Evolutionary conservation across 164 flowering plant species (phyloP).

Genomic region (Echeveria elegans): DNA sequence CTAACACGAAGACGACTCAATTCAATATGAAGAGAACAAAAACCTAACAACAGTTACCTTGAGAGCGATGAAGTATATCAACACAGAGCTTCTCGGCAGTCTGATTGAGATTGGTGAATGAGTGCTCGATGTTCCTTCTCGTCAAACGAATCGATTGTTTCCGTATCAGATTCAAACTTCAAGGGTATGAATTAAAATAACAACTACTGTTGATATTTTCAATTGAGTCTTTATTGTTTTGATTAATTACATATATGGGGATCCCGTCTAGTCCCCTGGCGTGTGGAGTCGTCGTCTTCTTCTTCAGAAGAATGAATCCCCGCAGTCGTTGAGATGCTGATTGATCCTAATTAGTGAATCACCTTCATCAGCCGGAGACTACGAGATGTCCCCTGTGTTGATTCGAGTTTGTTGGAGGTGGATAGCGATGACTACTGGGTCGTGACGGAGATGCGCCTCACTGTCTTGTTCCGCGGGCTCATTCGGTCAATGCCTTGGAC

Average conservation of each 20-base stretch:
- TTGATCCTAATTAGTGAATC: background rate
- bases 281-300: background rate
- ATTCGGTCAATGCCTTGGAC: constrained; percentile 67
- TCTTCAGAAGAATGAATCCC: background rate
- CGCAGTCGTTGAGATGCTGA: background rate
- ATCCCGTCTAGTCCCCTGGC: background rate
- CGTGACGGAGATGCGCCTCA: constrained; percentile 47
- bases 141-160: no score
- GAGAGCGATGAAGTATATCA: no score
- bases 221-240: background rate
- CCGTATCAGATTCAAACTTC: no score
- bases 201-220: no score
- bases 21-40: no score
- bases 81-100: no score
- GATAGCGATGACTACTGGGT: constrained; percentile 90
- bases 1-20: no score
- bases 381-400: constrained; percentile 42
- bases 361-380: background rate
- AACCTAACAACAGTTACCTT: no score
- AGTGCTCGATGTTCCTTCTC: no score
- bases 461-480: constrained; percentile 44
- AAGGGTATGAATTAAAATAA: no score
- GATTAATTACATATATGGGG: background rate
- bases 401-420: constrained; percentile 63
- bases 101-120: no score